Evolutionary conservation across 352 stramenopile genomes (phyloP), one percentile per base, ranked within the genome.

Genomic region (Globisporangium splendens): DNA sequence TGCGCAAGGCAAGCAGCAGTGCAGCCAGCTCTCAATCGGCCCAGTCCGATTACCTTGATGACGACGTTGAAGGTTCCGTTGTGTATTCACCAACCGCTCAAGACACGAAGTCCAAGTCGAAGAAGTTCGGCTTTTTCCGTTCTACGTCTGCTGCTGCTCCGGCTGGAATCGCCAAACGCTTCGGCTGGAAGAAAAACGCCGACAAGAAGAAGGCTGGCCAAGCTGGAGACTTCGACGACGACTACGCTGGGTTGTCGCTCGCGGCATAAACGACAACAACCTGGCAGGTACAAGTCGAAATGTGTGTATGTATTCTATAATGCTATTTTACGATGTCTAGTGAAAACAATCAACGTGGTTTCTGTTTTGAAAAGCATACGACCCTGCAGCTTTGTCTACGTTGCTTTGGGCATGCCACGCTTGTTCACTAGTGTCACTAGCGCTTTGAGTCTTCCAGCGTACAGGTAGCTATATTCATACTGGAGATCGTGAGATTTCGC

Each of bases 161-260:
- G 21, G 28, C 39, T 14, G 50, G 21, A 22, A 57, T 66, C 18
- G 53, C 60, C 15, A 66, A 66, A 53, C 60, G 60, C 11, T 66
- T 66, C 21, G 60, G 53, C 20, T 66, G 60, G 60, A 66, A 66
- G 53, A 66, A 66, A 46, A 49, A 49, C n/a, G 42, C 48, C 13
- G 42, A 63, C 24, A 63, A 63, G 42, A 51, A 50, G 24, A 57
- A 39, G 21, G 28, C 5, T 7, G 54, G 44, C 1, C 54, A 42
- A 46, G 12, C 41, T 28, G 43, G 41, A n/a, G 44, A 39, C n/a
- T 38, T 52, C 14, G 43, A 61, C 13, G 43, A 54, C 12, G 54
- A 53, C 15, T 61, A 38, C 10, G 31, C 28, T 13, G 54, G 54
- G 8, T 35, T 54, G 4, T 61, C 54, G 20, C 33, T 53, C 20